Percentiles rank a stretch among this genome's conserved stretches.
These are phyloP conservation scores for Nepenthes mirabilis DNA, from an alignment of 148 eudicot species.

Conservation along the genomic window DNA sequence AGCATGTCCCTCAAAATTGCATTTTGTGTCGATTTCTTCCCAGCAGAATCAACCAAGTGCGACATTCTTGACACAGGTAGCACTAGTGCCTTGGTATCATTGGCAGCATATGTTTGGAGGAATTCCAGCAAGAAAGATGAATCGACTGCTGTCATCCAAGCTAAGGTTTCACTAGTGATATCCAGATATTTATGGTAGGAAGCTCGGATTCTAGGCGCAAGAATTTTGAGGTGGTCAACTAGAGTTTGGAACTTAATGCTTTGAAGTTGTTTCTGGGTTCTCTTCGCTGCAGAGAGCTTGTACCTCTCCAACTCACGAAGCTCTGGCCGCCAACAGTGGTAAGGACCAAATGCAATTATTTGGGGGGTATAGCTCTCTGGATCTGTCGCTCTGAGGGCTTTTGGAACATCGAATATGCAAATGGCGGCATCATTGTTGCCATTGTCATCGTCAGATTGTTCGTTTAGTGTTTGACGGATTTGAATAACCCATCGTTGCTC, in stretches of 20 bases:
- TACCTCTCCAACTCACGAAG: conserved; percentile 27
- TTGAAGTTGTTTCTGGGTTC: conserved; percentile 7
- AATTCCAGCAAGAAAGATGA: conserved; percentile 23
- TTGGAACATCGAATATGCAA: conserved; percentile 40
- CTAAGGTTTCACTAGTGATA: conserved; percentile 15
- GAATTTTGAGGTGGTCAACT: conserved; percentile 15
- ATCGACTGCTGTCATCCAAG: conserved; percentile 40
- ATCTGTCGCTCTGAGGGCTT: conserved; percentile 19
- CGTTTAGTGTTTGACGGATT: conserved; percentile 25
- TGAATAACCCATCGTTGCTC: conserved; percentile 27
- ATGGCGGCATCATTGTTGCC: conserved; percentile 13
- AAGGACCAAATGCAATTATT: conserved; percentile 31
- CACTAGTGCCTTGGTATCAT: neutral
- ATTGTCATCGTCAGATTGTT: conserved; percentile 21
- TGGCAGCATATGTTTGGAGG: conserved; percentile 2
- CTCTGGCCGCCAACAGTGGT: conserved; percentile 15
- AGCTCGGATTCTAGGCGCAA: conserved; percentile 26
- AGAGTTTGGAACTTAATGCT: conserved; percentile 11
- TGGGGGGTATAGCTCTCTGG: conserved; percentile 35
- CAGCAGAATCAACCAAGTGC: conserved; percentile 9
- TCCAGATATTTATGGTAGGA: conserved; percentile 29
- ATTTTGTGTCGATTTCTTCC: conserved; percentile 9
- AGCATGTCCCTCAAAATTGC: conserved; percentile 23
- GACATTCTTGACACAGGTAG: conserved; percentile 13
- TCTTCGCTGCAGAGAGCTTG: conserved; percentile 23